Percentiles rank a stretch among this genome's conserved stretches.
Evolutionary conservation across 2,329 filamentous ascomycete genomes (phyloP).

Genomic region (Didymella exigua): DNA sequence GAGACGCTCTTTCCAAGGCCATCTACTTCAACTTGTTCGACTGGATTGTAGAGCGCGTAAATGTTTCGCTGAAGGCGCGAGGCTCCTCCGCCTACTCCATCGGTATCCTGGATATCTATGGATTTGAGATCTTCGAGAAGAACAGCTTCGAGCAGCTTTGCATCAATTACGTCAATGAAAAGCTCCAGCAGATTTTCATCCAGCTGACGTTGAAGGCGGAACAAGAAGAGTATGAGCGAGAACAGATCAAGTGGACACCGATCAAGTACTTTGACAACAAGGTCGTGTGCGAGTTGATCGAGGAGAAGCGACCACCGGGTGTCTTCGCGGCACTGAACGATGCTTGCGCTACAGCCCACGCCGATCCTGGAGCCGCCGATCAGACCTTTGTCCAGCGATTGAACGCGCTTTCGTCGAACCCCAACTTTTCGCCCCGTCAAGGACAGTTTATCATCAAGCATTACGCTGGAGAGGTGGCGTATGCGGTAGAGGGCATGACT

Average conservation of each 20-base stretch:
- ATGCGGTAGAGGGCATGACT: constrained; percentile 94
- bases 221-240: constrained; percentile 93
- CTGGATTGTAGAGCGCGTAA: constrained; percentile 95
- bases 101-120: constrained; percentile 98
- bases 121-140: constrained; percentile 97
- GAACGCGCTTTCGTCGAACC: constrained; percentile 83
- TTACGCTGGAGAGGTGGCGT: constrained; percentile 95
- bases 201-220: constrained; percentile 95
- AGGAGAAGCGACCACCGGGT: constrained; percentile 86
- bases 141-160: constrained; percentile 99
- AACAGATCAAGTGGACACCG: constrained; percentile 97
- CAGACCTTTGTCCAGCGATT: constrained; percentile 93
- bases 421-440: constrained; percentile 88
- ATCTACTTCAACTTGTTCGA: constrained; percentile 98
- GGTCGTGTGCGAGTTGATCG: constrained; percentile 95
- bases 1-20: constrained; percentile 91
- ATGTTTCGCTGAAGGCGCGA: constrained; percentile 81
- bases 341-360: constrained; percentile 96
- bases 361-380: constrained; percentile 91
- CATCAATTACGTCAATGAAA: constrained; percentile 99
- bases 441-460: constrained; percentile 99
- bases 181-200: constrained; percentile 98
- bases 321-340: constrained; percentile 97
- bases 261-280: constrained; percentile 99
- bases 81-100: constrained; percentile 81